These are phyloP conservation scores for Backusella morwellensis DNA, from an alignment of 192 early-diverging fungal species.

Conservation along the genomic window DNA sequence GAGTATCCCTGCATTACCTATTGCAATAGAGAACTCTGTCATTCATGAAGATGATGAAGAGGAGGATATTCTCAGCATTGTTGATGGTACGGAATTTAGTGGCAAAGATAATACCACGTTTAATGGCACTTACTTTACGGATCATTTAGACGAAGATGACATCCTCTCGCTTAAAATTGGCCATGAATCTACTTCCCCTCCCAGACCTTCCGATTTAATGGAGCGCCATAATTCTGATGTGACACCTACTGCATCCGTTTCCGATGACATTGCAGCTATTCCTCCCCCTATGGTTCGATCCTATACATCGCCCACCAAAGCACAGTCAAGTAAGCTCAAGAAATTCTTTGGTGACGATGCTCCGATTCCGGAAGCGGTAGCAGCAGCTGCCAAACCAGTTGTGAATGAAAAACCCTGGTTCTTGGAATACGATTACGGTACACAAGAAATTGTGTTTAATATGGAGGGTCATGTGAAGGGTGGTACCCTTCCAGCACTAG, in stretches of 20 bases:
- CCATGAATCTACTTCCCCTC: neutral
- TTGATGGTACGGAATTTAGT: neutral
- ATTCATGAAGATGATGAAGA: constrained; percentile 5
- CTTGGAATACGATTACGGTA: constrained; percentile 62
- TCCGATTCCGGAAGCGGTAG: neutral
- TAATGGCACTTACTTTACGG: neutral
- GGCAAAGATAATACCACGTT: neutral
- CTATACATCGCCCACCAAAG: neutral
- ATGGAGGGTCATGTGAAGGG: constrained; percentile 79
- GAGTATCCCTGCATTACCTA: neutral
- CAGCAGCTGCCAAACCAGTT: neutral
- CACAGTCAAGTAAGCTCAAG: constrained; percentile 44
- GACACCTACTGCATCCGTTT: neutral
- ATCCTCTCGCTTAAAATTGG: neutral
- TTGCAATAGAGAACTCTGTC: neutral
- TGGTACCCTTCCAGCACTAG: constrained; percentile 71
- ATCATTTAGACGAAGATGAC: neutral
- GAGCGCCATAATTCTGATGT: neutral
- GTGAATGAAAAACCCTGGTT: constrained; percentile 59
- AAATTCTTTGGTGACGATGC: constrained; percentile 62
- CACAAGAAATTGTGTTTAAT: constrained; percentile 69
- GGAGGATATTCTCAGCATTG: neutral
- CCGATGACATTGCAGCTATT: neutral
- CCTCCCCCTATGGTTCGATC: neutral
- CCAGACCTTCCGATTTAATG: neutral